phyloP scores from a whole-genome alignment of 2,329 filamentous ascomycete genomes.

The Epichloe uncinata region DNA sequence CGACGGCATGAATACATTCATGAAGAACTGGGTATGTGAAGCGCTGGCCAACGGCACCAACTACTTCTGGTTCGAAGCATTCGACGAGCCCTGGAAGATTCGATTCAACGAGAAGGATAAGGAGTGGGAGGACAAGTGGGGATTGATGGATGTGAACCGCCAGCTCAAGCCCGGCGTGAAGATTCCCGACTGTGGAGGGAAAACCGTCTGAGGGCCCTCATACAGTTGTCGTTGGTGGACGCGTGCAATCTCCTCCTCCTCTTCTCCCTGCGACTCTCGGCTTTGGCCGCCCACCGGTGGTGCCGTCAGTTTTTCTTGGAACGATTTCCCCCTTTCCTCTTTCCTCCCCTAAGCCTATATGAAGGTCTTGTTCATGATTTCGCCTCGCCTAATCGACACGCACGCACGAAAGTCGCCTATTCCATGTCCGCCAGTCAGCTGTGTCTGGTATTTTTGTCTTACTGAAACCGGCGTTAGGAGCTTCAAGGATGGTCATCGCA shows the following conservation, averaged over 20 bases:
- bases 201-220: constrained; percentile 34
- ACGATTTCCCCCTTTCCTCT: too few relatives aligned
- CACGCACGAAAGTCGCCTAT: background rate
- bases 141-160: constrained; percentile 72
- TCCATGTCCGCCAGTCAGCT: background rate
- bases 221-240: too few relatives aligned
- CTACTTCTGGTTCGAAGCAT: constrained; percentile 96
- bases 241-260: too few relatives aligned
- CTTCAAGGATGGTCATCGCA: background rate
- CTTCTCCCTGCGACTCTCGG: too few relatives aligned
- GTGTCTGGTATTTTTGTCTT: background rate
- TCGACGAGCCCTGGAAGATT: constrained; percentile 93
- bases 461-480: background rate
- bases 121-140: constrained; percentile 94
- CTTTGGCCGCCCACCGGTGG: background rate
- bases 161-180: constrained; percentile 72
- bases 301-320: background rate
- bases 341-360: too few relatives aligned
- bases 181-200: constrained; percentile 77
- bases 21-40: constrained; percentile 74
- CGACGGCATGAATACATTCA: constrained; percentile 69
- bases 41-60: constrained; percentile 71
- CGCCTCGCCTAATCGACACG: background rate
- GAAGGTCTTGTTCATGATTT: too few relatives aligned
- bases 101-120: constrained; percentile 52